These are phyloP conservation scores for Colletotrichum kahawae DNA, from an alignment of 2,329 filamentous ascomycete species.

Conservation along the genomic window DNA sequence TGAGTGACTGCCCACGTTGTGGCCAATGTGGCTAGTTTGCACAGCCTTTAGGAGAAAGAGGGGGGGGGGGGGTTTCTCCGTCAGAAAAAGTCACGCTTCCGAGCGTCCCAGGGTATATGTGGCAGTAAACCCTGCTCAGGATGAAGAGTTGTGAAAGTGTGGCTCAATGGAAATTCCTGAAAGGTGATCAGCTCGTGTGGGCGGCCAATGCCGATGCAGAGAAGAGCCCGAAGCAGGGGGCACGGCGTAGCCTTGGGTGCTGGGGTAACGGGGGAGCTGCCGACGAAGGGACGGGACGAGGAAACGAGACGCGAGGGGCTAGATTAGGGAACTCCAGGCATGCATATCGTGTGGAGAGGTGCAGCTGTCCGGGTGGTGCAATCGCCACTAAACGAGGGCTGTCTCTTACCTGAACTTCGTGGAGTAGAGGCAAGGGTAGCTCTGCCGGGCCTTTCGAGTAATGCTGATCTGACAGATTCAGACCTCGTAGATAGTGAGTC, in stretches of 20 bases:
- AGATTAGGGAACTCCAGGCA: conserved; percentile 10
- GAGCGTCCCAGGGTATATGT: conserved; percentile 17
- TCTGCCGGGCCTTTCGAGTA: neutral
- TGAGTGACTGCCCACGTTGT: conserved; percentile 13
- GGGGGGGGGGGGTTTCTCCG: neutral
- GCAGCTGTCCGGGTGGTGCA: conserved; percentile 7
- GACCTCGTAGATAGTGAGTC: neutral
- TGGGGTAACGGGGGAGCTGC: conserved; percentile 14
- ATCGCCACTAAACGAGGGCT: conserved; percentile 16
- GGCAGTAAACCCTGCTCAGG: conserved; percentile 19
- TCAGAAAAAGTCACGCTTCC: conserved; percentile 7
- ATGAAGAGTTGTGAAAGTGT: conserved; percentile 9
- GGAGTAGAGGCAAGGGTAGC: neutral
- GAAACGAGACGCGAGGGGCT: conserved; percentile 16
- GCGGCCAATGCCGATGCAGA: conserved; percentile 22
- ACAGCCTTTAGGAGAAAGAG: conserved; percentile 10
- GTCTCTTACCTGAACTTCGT: conserved; percentile 18
- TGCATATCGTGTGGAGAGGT: conserved; percentile 20
- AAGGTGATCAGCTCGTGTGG: conserved; percentile 18
- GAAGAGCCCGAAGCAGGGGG: conserved; percentile 23
- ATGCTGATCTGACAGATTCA: neutral
- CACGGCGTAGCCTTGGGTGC: conserved; percentile 8
- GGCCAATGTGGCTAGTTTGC: conserved; percentile 24
- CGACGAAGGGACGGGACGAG: conserved; percentile 19
- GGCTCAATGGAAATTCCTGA: conserved; percentile 19